Base-by-base conservation (phyloP, 2,329 filamentous ascomycete genomes). In the Fusarium palustre region DNA sequence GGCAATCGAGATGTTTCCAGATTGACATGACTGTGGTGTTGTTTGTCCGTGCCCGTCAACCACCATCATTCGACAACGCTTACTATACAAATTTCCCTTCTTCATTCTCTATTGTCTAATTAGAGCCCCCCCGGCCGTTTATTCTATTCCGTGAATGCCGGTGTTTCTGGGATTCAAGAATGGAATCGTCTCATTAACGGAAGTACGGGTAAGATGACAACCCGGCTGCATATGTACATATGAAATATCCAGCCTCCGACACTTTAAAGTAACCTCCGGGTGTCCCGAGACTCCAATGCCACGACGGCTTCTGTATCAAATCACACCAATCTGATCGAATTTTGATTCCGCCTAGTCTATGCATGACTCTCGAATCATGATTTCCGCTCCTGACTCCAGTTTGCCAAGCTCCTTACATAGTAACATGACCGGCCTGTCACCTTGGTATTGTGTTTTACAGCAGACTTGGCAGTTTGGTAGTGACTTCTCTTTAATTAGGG, bases 21-120 rank as follows among this genome's bases (percentile, higher is more conserved):
- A 49, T 30, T 36, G 45, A 60, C 59, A 55, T 70, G 69, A 70
- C 45, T 31, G 69, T 73, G 70, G 66, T 71, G 70, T 69, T 68
- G 70, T 73, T 59, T 55, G 38, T 45, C 54, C 62, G 49, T 71
- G 68, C 49, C 25, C 52, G n/a, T 56, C 48, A 56, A 55, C 48
- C 59, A 53, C 43, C 47, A 72, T 70, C 69, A 54, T 68, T 45
- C 54, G 64, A 70, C 56, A 34, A 18, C 16, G n/a, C n/a, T n/a
- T n/a, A n/a, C n/a, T 33, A 46, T 31, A 33, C 25, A 54, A 46
- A 39, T 15, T 38, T 49, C 18, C 31, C 24, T 60, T 53, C 18
- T 33, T 15, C 54, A 34, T 18, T 8, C 9, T 30, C 60, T 57
- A 57, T 50, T 30, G 7, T 39, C 18, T n/a, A 24, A 8, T 36